A percentile compares a stretch with the other conserved stretches of the same genome.
Evolutionary conservation across 1,284 basidiomycete genomes (phyloP).

Genomic region (Malassezia restricta): DNA sequence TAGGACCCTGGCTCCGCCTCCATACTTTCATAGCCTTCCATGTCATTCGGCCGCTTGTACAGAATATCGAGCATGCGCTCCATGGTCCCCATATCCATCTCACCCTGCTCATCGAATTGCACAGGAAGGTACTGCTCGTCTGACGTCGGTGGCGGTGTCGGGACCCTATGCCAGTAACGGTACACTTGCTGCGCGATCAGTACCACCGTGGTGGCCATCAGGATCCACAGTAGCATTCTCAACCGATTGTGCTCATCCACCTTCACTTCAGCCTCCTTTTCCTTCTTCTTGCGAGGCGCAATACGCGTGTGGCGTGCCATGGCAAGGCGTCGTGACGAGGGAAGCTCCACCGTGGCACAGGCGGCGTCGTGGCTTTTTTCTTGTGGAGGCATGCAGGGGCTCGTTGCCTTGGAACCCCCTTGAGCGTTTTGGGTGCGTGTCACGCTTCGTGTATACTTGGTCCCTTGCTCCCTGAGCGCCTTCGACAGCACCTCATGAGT

Average conservation of each 20-base stretch:
- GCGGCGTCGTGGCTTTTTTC: too few species aligned
- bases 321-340: neutral
- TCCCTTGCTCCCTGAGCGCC: too few species aligned
- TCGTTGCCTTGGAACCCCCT: too few species aligned
- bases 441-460: too few species aligned
- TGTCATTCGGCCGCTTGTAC: slow-evolving; percentile 16
- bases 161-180: neutral
- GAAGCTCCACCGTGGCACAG: slow-evolving; percentile 1
- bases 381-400: slow-evolving; percentile 3
- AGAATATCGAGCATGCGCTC: slow-evolving; percentile 33
- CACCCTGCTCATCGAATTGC: slow-evolving; percentile 33
- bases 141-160: neutral
- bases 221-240: slow-evolving; percentile 2
- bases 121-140: slow-evolving; percentile 16
- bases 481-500: neutral
- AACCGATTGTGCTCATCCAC: neutral
- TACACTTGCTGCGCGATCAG: slow-evolving; percentile 5
- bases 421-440: too few species aligned
- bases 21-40: slow-evolving; percentile 8
- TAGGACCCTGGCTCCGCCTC: slow-evolving; percentile 5
- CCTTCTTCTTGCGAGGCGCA: neutral
- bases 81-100: slow-evolving; percentile 30
- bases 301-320: slow-evolving; percentile 2
- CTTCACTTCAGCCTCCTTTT: too few species aligned
- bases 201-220: slow-evolving; percentile 5